Base-by-base conservation (phyloP, 257 asterid genomes). In the Solanum medicagineum region DNA sequence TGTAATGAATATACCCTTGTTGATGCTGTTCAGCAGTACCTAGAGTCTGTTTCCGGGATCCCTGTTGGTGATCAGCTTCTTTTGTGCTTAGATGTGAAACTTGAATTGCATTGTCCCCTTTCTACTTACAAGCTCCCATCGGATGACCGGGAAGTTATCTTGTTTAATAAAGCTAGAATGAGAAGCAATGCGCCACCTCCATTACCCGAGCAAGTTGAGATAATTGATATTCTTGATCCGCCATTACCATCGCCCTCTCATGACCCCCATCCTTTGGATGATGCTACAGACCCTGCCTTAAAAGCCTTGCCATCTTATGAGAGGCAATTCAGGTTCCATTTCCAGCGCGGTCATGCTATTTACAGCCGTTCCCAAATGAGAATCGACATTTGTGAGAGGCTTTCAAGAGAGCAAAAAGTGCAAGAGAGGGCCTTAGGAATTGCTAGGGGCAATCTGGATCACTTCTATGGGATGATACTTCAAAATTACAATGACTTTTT, bases 361-460 rank as follows among this genome's bases (percentile, higher is more conserved):
- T 97, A 92, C 87, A 88, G 87, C 45, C 92, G 96, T 17, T 92
- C 98, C 1, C 54, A 87, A 59, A 95, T 92, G 47, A 97, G 91
- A 80, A 16, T 85, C 3, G 93, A 90, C 42, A 81, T 75, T 19
- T 95, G 97, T 42, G 91, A 93, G 92, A 92, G 93, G 93, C 91
- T 95, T 74, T 85, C 89, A 90, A 92, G 89, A 83, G 98, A 95
- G 89, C 97, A 89, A 90, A 93, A 91, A 92, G 99, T 95, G 91
- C 99, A 97, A 86, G 99, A 94, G 86, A 86, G 95, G 90, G 98
- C 98, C 4, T 84, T 94, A 93, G 98, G 93, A 85, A 94, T 97
- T 90, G 98, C 98, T 60, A 86, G 93, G 91, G 94, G 93, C 15
- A 95, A 97, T 87, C 85, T 97, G 62, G 98, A 95, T 85, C 97